A percentile compares a stretch with the other conserved stretches of the same genome.
Evolutionary conservation across 345 rosid species (phyloP).

Genomic region (Reutealis trisperma): DNA sequence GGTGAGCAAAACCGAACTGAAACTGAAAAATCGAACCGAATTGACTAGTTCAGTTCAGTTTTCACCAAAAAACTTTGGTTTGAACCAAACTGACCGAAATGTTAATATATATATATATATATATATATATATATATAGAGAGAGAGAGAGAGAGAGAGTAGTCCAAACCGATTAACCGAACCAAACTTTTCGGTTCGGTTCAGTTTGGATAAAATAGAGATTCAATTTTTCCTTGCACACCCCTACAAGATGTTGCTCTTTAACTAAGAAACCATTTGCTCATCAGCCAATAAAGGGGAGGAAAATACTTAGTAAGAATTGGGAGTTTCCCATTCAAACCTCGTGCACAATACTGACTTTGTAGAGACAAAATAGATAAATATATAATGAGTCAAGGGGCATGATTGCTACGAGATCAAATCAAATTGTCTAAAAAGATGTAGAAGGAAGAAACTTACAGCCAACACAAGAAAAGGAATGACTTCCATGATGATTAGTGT

Average conservation of each 20-base stretch:
- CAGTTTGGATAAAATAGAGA: no score
- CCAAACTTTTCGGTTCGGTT: no score
- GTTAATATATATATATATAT: no score
- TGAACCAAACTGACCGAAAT: no score
- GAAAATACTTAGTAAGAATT: not conserved
- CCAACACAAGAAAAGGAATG: constrained; percentile 95
- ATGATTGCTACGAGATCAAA: constrained; percentile 1
- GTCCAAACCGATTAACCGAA: no score
- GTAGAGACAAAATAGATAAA: not conserved
- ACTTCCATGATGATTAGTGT: constrained; percentile 98
- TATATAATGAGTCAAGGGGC: not conserved
- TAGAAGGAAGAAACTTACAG: constrained; percentile 58
- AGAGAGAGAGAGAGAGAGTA: no score
- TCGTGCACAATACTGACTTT: not conserved
- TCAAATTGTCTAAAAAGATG: constrained; percentile 3
- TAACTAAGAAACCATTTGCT: not conserved
- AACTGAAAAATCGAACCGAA: no score
- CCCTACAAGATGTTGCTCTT: not conserved
- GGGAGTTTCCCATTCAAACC: not conserved
- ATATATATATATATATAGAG: no score
- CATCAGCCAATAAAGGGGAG: not conserved
- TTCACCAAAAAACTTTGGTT: no score
- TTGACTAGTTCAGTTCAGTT: no score
- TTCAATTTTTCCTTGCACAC: no score
- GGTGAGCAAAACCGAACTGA: no score